phyloP scores from a whole-genome alignment of 306 rosid genomes.

The Cicer cuneatum region DNA sequence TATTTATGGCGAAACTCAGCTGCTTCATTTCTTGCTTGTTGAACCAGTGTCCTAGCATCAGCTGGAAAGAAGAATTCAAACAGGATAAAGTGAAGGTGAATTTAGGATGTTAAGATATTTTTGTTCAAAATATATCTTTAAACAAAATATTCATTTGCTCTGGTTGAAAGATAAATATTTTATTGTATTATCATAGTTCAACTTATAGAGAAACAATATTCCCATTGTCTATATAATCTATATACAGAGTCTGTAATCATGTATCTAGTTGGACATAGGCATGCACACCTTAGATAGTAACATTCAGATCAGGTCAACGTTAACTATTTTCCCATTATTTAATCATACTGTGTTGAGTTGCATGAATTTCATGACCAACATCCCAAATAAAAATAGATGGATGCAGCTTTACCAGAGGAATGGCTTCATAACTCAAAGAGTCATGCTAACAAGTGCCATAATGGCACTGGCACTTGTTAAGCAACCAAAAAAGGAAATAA shows the following conservation, averaged over 20 bases:
- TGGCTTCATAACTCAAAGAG: neutral
- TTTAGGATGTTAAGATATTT: constrained; percentile 10
- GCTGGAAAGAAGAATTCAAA: constrained; percentile 60
- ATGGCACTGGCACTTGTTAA: too few relatives aligned
- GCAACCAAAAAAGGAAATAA: too few relatives aligned
- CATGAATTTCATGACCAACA: neutral
- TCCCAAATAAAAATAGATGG: neutral
- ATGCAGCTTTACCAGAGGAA: neutral
- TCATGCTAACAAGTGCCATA: too few relatives aligned
- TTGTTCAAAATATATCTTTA: constrained; percentile 5
- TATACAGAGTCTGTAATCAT: neutral
- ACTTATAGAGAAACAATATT: constrained; percentile 7
- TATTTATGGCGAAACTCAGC: constrained; percentile 93
- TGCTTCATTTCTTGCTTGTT: constrained; percentile 98
- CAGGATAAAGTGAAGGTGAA: constrained; percentile 42
- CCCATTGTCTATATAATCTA: neutral
- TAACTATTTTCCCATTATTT: constrained; percentile 1
- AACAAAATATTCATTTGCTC: constrained; percentile 6
- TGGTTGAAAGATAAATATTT: constrained; percentile 12
- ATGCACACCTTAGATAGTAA: constrained; percentile 16
- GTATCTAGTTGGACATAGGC: constrained; percentile 18
- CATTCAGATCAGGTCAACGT: constrained; percentile 13
- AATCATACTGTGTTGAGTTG: neutral
- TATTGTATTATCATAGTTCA: constrained; percentile 25
- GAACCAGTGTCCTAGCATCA: constrained; percentile 95